Base-by-base conservation (phyloP, 352 stramenopile species). In the Globisporangium splendens region DNA sequence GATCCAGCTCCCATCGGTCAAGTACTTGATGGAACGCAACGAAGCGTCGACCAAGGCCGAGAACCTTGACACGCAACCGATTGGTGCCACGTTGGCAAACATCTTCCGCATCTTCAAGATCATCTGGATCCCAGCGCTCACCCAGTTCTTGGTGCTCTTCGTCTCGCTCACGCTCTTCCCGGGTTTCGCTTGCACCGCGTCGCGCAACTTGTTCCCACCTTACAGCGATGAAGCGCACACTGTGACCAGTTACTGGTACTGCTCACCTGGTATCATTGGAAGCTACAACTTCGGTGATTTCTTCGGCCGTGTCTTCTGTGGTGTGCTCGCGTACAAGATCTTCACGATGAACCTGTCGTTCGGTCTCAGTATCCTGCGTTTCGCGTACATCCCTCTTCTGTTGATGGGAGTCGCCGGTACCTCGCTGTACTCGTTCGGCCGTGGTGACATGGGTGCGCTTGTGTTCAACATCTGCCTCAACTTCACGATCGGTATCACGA, bases 261-360 rank as follows among this genome's bases (percentile, higher is more conserved):
- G 65, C 50, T 59, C 73, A 7, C 75, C 79, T 0, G 79, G 77
- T 15, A 78, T 87, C 28, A 75, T 88, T 13, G 79, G 67, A 7
- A 63, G 50, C 22, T 88, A 83, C 72, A 85, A 85, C 75, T 84
- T 78, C 66, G 77, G 77, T 8, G 77, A 88, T 58, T 83, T 82
- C 54, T 65, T 87, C 47, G 80, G 73, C 5, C 73, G 77, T 39
- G 53, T 88, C 21, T 46, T 86, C 41, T 85, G 61, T 41, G 66
- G 66, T 8, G 75, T 72, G 28, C 62, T 69, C 11, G 69, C 79
- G 21, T 86, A 81, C 66, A 83, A 79, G 49, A 46, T 82, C 28
- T 82, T 88, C 43, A 83, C 64, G 22, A 77, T 79, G 61, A 66
- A 79, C 44, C 65, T 69, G 17, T 81, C 66, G 22, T 62, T 86